Base-by-base conservation (phyloP, 108 stramenopile genomes). In the Skeletonema grethae region DNA sequence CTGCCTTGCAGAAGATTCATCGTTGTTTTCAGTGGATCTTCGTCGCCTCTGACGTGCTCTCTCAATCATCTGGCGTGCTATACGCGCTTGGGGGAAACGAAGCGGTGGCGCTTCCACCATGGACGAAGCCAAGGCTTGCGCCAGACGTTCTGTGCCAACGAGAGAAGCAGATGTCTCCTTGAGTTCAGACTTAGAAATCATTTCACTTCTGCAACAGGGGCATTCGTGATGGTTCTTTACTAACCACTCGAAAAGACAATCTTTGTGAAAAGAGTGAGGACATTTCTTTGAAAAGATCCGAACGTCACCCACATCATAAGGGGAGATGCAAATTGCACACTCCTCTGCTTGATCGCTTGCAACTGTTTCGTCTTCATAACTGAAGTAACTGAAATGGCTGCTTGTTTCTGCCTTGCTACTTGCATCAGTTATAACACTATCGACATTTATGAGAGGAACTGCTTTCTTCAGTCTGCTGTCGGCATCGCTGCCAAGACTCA, bases 231-330 rank as follows among this genome's bases (percentile, higher is more conserved):
- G 75, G 24, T 75, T 69, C 31, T 72, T 70, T 12, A 77, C 69
- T 2, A 80, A 59, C 79, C 79, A 80, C 63, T 80, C 79, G 38
- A 80, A 71, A 32, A 80, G 64, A 29, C 79, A 80, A 4, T 80
- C 75, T 64, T 77, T 80, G 61, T 80, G 79, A 61, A 80, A 80
- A 3, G 71, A 57, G 22, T 80, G 79, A 10, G 79, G 63, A 31
- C 79, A 80, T 28, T 61, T 60, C 64, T 79, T 79, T 2, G 65
- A 67, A 46, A 79, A 72, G 7, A 79, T 70, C 5, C 77, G 36
- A 24, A 72, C 38, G 32, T 79, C 77, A 55, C 77, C 77, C 59
- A 72, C 70, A 57, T 79, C 60, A 62, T 79, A 79, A 6, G 66
- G 46, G 31, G 66, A 72, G 0, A 79, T 31, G 24, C 77, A 79